phyloP scores from a whole-genome alignment of 352 stramenopile species.

The Globisporangium parvum region DNA sequence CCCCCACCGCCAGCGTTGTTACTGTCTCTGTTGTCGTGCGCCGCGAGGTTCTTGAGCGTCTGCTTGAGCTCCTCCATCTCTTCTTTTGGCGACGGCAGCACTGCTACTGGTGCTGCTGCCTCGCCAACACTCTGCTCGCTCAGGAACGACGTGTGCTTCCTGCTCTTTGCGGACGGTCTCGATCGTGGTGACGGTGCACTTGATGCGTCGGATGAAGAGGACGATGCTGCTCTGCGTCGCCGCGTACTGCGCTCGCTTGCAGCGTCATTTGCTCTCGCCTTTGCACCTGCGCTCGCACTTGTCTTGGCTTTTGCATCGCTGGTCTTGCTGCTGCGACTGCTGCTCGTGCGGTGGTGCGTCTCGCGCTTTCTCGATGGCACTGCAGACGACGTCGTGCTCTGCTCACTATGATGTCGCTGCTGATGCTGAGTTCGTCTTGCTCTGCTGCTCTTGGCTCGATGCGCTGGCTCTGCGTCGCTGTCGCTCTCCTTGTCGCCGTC shows the following conservation, averaged over 20 bases:
- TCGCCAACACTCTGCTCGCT: constrained; percentile 1
- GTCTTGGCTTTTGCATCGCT: background rate
- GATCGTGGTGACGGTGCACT: background rate
- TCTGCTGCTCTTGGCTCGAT: no score
- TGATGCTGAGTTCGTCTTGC: no score
- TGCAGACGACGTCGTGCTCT: no score
- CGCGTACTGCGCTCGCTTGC: background rate
- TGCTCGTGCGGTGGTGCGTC: background rate
- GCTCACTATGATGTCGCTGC: no score
- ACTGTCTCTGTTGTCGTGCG: constrained; percentile 20
- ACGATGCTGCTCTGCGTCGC: background rate
- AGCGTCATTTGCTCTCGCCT: background rate
- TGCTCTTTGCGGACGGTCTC: background rate
- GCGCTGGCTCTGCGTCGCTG: background rate
- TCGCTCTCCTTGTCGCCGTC: background rate
- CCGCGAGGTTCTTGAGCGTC: constrained; percentile 56
- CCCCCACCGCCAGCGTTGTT: constrained; percentile 2
- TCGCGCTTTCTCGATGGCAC: no score
- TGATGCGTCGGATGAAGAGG: background rate
- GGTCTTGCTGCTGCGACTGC: background rate
- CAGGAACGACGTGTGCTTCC: constrained; percentile 7
- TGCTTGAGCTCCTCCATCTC: constrained; percentile 70
- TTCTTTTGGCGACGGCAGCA: constrained; percentile 31
- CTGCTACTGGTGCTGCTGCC: constrained; percentile 13
- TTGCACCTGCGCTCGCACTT: background rate